These are phyloP conservation scores for Litchi chinensis DNA, from an alignment of 345 rosid genomes.

Conservation along the genomic window DNA sequence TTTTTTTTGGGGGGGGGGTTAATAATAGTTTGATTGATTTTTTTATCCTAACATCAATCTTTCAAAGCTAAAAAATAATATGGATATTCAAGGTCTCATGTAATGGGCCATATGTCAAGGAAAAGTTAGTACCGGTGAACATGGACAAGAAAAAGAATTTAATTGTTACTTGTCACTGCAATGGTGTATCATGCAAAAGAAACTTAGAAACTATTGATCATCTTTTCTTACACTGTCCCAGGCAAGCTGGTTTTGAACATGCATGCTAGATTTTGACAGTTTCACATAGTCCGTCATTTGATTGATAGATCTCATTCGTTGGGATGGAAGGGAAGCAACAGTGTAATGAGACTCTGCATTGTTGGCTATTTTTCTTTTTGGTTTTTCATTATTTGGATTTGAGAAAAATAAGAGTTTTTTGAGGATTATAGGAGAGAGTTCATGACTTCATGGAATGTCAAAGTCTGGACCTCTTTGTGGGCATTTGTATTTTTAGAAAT, in stretches of 20 bases:
- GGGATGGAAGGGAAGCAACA: background rate
- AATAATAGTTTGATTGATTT: background rate
- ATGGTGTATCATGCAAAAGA: background rate
- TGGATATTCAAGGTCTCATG: background rate
- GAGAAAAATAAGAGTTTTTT: too few species aligned
- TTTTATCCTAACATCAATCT: too few species aligned
- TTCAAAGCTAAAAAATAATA: background rate
- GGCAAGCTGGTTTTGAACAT: background rate
- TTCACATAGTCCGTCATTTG: background rate
- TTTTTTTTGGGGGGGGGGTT: too few species aligned
- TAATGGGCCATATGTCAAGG: background rate
- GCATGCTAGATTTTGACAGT: background rate
- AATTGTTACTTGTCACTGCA: background rate
- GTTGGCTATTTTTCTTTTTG: background rate
- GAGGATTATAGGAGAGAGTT: background rate
- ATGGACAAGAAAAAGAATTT: background rate
- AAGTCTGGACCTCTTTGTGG: background rate
- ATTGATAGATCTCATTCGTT: background rate
- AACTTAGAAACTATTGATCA: background rate
- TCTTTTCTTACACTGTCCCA: background rate
- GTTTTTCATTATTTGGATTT: background rate
- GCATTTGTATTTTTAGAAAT: background rate
- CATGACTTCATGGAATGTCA: background rate
- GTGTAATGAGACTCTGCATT: background rate
- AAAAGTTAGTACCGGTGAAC: background rate